These are phyloP conservation scores for Fusarium lateritium DNA, from an alignment of 2,329 filamentous ascomycete genomes.

Conservation along the genomic window DNA sequence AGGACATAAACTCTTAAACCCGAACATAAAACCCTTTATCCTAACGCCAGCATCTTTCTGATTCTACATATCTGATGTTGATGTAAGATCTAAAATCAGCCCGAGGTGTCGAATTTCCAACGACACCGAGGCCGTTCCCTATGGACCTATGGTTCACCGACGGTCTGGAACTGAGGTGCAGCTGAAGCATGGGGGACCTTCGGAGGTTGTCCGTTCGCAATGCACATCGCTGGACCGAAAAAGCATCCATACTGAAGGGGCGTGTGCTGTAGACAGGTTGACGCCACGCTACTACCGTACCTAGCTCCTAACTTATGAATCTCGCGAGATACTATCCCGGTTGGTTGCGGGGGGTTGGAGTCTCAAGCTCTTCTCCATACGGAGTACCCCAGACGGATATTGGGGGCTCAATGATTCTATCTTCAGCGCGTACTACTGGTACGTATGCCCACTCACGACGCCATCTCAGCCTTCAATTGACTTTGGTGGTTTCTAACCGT, in stretches of 20 bases:
- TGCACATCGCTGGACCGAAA: constrained; percentile 2
- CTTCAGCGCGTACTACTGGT: neutral
- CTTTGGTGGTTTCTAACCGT: constrained; percentile 1
- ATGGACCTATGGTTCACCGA: constrained; percentile 31
- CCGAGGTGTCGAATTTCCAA: constrained; percentile 8
- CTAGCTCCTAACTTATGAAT: constrained; percentile 14
- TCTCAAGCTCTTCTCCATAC: constrained; percentile 23
- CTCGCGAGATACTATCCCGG: constrained; percentile 32
- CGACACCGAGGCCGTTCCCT: constrained; percentile 25
- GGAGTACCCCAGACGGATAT: constrained; percentile 31
- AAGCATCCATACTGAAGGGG: constrained; percentile 27
- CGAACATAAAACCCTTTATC: constrained; percentile 19
- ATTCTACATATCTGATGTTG: constrained; percentile 3
- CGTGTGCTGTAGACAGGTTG: constrained; percentile 15
- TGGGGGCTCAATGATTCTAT: constrained; percentile 11
- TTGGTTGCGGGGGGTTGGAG: constrained; percentile 15
- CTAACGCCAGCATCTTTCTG: neutral
- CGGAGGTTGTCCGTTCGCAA: constrained; percentile 42
- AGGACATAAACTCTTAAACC: constrained; percentile 30
- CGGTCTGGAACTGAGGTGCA: constrained; percentile 18
- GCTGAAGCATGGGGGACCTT: constrained; percentile 30
- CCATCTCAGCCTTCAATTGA: constrained; percentile 2
- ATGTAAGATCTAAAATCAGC: constrained; percentile 36
- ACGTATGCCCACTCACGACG: neutral
- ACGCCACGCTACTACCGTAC: constrained; percentile 21